Percentiles rank a stretch among this genome's conserved stretches.
Conservation (phyloP, 78 protist species). For the Cavenderia fasciculata region DNA sequence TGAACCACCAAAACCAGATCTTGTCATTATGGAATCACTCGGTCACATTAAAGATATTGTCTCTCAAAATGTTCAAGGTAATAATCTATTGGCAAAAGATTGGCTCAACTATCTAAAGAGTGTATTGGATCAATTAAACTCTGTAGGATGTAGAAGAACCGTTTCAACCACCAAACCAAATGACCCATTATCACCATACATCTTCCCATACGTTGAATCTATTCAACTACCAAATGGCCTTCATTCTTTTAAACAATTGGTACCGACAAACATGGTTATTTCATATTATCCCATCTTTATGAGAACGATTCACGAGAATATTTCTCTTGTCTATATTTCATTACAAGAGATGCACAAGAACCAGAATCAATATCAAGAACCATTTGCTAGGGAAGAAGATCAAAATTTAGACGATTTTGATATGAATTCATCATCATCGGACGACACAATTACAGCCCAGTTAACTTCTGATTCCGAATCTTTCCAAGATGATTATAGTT, state of each 20-base stretch:
- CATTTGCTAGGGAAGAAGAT: too few relatives aligned
- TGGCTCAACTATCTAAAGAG: not conserved
- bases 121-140: not conserved
- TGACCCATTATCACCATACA: not conserved
- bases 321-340: not conserved
- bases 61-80: not conserved
- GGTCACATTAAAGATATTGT: not conserved
- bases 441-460: too few relatives aligned
- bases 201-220: not conserved
- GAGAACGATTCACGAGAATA: conserved; percentile 15
- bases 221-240: not conserved
- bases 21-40: too few relatives aligned
- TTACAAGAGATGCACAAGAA: too few relatives aligned
- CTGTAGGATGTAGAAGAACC: not conserved
- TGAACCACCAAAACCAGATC: too few relatives aligned
- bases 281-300: not conserved
- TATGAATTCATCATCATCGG: too few relatives aligned
- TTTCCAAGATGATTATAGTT: too few relatives aligned
- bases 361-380: too few relatives aligned
- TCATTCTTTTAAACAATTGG: not conserved
- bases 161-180: not conserved
- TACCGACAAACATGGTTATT: not conserved
- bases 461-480: too few relatives aligned
- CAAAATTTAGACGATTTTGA: too few relatives aligned
- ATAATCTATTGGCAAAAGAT: not conserved